Evolutionary conservation across 2,329 filamentous ascomycete genomes (phyloP), one percentile per base, ranked within the genome.

Genomic region (Parastagonospora avenae): DNA sequence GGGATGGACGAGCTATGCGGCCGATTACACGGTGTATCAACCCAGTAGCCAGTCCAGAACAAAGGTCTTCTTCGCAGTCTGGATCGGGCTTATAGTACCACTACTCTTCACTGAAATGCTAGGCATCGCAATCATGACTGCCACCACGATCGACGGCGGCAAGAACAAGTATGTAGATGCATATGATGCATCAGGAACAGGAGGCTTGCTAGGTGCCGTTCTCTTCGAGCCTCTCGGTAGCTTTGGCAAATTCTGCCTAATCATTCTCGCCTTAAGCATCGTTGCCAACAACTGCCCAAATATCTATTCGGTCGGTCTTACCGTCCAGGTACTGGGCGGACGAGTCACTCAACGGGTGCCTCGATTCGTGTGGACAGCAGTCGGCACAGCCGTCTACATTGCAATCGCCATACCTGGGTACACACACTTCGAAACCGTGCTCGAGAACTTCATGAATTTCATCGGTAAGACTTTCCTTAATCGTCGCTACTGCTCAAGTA

Each of bases 21-120:
- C 88, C 8, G 90, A 93, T 67, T 93, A 92, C 71, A 91, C 88
- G 16, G 88, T 91, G 43, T 92, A 92, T 73, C 89, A 92, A 63
- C 88, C 89, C 0, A 76, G 79, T 2, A 79, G 74, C 19, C 84
- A 85, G 35, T 82, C 82, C 28, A 80, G 84, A 16, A 70, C 70
- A 36, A 85, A 85, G 53, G 79, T 92, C 53, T 93, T 92, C 73
- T 62, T 83, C 52, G 85, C 85, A 67, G 89, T 89, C 28, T 90
- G 86, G 70, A 68, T 77, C 19, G 90, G 90, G 8, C 78, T 94
- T 11, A 82, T 89, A 56, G 74, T 90, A 56, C 86, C 89, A 1
- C 82, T 93, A 1, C 77, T 89, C 54, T 92, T 93, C 75, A 88
- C 85, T 2, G 82, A 91, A 73, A 84, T 90, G 67, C 82, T 92